Conservation (phyloP, 805 yeast species). For the Komagataella kurtzmanii region DNA sequence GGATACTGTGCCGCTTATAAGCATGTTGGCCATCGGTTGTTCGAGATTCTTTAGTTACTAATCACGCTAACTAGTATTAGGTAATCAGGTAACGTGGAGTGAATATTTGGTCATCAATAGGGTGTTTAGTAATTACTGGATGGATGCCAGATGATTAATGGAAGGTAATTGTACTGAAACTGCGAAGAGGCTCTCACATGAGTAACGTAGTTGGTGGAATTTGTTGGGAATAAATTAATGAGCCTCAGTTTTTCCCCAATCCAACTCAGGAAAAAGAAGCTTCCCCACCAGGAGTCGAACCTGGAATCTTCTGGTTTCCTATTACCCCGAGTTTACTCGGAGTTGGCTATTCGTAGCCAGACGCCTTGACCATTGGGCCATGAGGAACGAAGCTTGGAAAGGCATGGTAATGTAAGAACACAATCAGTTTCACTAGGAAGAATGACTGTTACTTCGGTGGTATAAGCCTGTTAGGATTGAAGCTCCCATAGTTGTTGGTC, state of each 20-base stretch:
- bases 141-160: too few species aligned
- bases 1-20: neutral
- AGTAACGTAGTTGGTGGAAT: too few species aligned
- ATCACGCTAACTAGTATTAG: neutral
- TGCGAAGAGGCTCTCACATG: too few species aligned
- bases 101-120: neutral
- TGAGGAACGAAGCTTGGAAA: slow-evolving; percentile 32
- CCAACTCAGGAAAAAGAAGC: slow-evolving; percentile 8
- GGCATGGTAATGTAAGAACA: neutral
- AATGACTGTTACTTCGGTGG: too few species aligned
- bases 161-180: too few species aligned
- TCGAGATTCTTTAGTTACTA: neutral
- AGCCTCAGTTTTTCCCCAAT: neutral
- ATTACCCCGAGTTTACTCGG: neutral
- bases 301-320: slow-evolving; percentile 32
- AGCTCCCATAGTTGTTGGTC: too few species aligned
- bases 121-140: too few species aligned
- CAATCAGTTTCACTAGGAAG: neutral
- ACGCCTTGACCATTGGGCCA: slow-evolving; percentile 71
- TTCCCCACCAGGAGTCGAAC: slow-evolving; percentile 44
- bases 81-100: neutral
- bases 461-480: too few species aligned
- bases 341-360: slow-evolving; percentile 42
- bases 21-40: neutral
- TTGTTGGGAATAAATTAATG: too few species aligned